Evolutionary conservation across 2,329 filamentous ascomycete genomes (phyloP).

Genomic region (Alternaria infectoria): DNA sequence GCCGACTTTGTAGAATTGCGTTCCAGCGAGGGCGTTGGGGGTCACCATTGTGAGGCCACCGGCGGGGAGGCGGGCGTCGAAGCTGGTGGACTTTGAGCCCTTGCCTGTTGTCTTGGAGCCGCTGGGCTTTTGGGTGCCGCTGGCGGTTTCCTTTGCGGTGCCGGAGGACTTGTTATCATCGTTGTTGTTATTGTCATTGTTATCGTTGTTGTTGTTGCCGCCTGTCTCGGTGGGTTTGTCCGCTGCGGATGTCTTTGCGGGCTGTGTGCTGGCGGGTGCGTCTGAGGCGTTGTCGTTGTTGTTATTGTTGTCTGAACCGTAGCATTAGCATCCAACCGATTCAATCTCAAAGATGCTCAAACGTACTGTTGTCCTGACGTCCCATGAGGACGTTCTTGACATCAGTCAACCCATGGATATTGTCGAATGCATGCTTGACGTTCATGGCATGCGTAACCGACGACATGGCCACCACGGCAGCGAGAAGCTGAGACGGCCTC

Average conservation of each 20-base stretch:
- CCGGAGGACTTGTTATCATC: conserved; percentile 17
- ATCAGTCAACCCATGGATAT: conserved; percentile 34
- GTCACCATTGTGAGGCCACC: conserved; percentile 69
- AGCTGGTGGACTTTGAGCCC: conserved; percentile 42
- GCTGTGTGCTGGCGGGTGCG: conserved; percentile 19
- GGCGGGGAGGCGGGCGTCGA: conserved; percentile 61
- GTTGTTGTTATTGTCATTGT: conserved; percentile 22
- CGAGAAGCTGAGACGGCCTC: conserved; percentile 49
- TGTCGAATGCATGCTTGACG: conserved; percentile 42
- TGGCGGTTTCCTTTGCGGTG: conserved; percentile 20
- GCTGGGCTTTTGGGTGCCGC: conserved; percentile 27
- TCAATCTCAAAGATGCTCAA: too few species aligned
- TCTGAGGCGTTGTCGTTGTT: conserved; percentile 17
- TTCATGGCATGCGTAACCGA: conserved; percentile 44
- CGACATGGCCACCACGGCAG: conserved; percentile 46
- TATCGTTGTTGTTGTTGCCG: conserved; percentile 17
- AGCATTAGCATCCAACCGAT: neutral
- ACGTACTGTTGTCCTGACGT: conserved; percentile 40
- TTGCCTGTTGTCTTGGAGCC: conserved; percentile 27
- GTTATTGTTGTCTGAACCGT: neutral
- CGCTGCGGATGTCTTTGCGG: conserved; percentile 9
- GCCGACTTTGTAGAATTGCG: conserved; percentile 69
- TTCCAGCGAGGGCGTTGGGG: conserved; percentile 56
- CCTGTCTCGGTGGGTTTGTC: conserved; percentile 16
- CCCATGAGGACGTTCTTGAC: conserved; percentile 39